A percentile compares a stretch with the other conserved stretches of the same genome.
Evolutionary conservation across 768 basidiomycete genomes (phyloP).

Genomic region (Neoboletus magnificus): DNA sequence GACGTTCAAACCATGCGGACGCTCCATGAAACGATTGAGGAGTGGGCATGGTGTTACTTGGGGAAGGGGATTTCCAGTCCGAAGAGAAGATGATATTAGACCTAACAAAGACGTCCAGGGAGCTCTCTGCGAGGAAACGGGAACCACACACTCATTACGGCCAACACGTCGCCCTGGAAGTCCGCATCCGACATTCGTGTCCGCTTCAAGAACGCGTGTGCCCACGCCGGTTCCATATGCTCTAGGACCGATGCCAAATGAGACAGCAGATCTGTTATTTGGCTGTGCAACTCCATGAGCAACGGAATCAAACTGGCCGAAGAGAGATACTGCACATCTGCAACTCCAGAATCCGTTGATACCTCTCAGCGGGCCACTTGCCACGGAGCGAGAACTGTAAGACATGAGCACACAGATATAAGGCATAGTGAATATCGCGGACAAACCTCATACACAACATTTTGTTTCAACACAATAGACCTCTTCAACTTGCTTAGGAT

Average conservation of each 20-base stretch:
- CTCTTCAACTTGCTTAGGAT: conserved; percentile 71
- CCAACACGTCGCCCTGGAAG: conserved; percentile 82
- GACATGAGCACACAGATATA: background rate
- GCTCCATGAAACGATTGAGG: conserved; percentile 43
- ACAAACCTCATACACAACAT: conserved; percentile 65
- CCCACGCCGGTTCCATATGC: conserved; percentile 74
- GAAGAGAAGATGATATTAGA: conserved; percentile 73
- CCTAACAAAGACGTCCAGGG: conserved; percentile 36
- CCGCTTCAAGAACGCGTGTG: conserved; percentile 67
- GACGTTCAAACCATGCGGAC: conserved; percentile 59
- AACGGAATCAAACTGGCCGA: background rate
- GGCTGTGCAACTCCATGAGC: conserved; percentile 38
- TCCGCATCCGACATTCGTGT: conserved; percentile 74
- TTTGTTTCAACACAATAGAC: conserved; percentile 51
- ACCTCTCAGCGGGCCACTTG: conserved; percentile 76
- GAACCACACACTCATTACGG: conserved; percentile 62
- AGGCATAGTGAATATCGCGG: background rate
- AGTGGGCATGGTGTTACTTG: conserved; percentile 83
- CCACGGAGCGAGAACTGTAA: conserved; percentile 71
- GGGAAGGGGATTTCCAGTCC: conserved; percentile 71
- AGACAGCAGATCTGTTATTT: conserved; percentile 65
- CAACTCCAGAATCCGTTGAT: conserved; percentile 63
- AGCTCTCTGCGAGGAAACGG: background rate
- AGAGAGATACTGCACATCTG: conserved; percentile 50
- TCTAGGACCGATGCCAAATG: conserved; percentile 72